These are phyloP conservation scores for Novymonas esmeraldas DNA, from an alignment of 208 protist species.

Conservation along the genomic window DNA sequence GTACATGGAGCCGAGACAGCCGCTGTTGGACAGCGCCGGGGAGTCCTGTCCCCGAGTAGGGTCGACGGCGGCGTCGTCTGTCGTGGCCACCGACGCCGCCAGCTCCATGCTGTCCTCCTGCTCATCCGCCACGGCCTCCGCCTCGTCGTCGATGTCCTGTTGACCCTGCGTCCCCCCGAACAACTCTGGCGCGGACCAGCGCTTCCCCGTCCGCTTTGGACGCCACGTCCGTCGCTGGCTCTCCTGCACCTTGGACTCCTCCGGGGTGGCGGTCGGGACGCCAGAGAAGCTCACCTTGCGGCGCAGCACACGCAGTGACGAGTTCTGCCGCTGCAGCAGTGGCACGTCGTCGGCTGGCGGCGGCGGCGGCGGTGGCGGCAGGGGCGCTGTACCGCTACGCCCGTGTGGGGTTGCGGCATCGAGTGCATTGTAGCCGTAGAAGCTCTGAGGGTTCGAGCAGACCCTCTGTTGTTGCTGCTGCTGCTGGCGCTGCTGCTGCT, in stretches of 20 bases:
- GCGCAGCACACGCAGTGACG: constrained; percentile 5
- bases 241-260: not conserved
- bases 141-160: not conserved
- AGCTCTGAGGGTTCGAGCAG: not conserved
- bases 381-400: not conserved
- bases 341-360: not conserved
- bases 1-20: too few species aligned
- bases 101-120: not conserved
- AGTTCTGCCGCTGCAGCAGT: constrained; percentile 15
- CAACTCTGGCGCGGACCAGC: not conserved
- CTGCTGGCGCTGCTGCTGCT: too few species aligned
- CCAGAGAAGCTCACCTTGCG: constrained; percentile 13
- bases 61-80: too few species aligned
- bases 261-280: not conserved
- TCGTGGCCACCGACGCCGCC: too few species aligned
- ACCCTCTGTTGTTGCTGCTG: too few species aligned
- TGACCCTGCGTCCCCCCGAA: not conserved
- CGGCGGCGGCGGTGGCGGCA: not conserved
- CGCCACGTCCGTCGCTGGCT: too few species aligned
- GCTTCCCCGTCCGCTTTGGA: not conserved
- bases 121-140: not conserved
- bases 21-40: too few species aligned
- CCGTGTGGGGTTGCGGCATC: not conserved
- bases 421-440: not conserved
- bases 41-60: too few species aligned